These are phyloP conservation scores for Dacryopinax primogenitus DNA, from an alignment of 768 basidiomycete species.

Conservation along the genomic window DNA sequence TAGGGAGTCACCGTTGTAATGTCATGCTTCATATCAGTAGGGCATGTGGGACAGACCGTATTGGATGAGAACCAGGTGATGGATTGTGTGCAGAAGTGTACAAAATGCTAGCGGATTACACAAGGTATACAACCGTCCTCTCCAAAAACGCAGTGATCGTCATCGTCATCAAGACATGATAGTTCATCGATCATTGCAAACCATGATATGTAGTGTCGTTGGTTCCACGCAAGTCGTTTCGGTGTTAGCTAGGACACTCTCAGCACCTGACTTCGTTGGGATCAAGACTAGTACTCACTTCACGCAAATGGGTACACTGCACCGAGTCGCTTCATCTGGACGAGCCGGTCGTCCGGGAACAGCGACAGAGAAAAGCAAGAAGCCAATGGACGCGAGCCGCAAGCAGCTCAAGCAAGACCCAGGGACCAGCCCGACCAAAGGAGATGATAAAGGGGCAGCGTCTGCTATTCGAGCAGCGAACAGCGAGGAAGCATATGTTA, in stretches of 20 bases:
- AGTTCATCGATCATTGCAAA: constrained; percentile 1
- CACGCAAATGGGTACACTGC: neutral
- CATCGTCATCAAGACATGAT: constrained; percentile 3
- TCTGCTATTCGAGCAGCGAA: neutral
- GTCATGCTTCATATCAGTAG: too few relatives aligned
- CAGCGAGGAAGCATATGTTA: neutral
- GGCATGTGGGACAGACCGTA: too few relatives aligned
- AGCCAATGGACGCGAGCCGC: neutral
- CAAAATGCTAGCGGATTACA: neutral
- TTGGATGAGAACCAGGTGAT: neutral
- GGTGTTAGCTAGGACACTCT: neutral
- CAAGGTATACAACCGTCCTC: neutral
- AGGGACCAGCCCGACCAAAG: neutral
- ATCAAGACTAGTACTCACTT: neutral
- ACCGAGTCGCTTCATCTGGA: neutral
- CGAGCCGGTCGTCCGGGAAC: neutral
- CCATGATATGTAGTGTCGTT: neutral
- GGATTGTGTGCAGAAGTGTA: neutral
- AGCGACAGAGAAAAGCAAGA: neutral
- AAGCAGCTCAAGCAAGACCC: neutral
- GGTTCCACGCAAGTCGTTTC: neutral
- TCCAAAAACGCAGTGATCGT: neutral
- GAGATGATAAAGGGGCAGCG: neutral
- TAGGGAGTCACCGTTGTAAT: too few relatives aligned
- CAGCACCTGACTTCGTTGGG: neutral